These are phyloP conservation scores for Blastobotrys chiropterorum DNA, from an alignment of 805 yeast species.

Conservation along the genomic window DNA sequence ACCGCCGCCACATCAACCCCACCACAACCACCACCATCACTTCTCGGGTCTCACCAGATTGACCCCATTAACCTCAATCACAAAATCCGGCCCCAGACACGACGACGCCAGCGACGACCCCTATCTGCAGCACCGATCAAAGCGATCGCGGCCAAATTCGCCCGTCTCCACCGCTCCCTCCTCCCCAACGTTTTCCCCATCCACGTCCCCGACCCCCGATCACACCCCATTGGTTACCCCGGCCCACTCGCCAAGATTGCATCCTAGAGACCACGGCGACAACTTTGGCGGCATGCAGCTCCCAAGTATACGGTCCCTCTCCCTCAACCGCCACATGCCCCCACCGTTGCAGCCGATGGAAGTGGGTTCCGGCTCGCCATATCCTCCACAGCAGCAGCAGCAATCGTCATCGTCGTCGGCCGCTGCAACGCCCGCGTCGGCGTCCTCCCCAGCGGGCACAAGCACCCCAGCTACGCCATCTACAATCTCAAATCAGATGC, in stretches of 20 bases:
- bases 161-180: conserved; percentile 39
- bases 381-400: not conserved
- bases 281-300: conserved; percentile 30
- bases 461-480: not conserved
- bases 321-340: conserved; percentile 17
- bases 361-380: conserved; percentile 16
- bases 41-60: conserved; percentile 22
- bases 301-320: conserved; percentile 34
- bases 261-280: conserved; percentile 32
- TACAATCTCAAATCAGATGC: not conserved
- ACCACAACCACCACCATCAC: conserved; percentile 25
- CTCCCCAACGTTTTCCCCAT: conserved; percentile 34
- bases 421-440: not conserved
- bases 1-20: conserved; percentile 18
- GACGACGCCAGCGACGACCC: conserved; percentile 23
- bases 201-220: conserved; percentile 36
- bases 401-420: too few relatives aligned
- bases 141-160: conserved; percentile 36
- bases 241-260: conserved; percentile 39
- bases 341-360: conserved; percentile 24
- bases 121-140: conserved; percentile 26
- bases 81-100: conserved; percentile 8
- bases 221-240: conserved; percentile 41
- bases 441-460: not conserved
- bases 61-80: conserved; percentile 27